These are phyloP conservation scores for Chaetomiaceae sp. DNA, from an alignment of 2,329 filamentous ascomycete species.

Conservation along the genomic window DNA sequence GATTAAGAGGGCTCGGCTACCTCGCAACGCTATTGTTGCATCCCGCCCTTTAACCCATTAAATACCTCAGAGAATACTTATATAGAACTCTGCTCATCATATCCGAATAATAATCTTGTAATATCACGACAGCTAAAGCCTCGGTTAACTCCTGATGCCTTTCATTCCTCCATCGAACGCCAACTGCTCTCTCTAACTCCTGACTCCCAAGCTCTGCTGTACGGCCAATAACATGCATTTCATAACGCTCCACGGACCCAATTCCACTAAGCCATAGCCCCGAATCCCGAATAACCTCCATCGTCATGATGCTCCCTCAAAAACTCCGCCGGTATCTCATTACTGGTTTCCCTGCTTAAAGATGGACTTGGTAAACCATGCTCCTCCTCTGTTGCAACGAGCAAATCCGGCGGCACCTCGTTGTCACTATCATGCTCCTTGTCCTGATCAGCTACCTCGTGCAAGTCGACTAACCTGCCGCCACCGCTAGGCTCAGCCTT, in stretches of 20 bases:
- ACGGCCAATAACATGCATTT: too few relatives aligned
- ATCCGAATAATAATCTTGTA: too few relatives aligned
- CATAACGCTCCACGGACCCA: not conserved
- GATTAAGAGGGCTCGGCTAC: too few relatives aligned
- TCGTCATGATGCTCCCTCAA: slow-evolving; percentile 40
- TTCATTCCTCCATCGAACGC: too few relatives aligned
- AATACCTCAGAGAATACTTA: too few relatives aligned
- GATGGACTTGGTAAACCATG: slow-evolving; percentile 4
- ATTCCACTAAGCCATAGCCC: not conserved
- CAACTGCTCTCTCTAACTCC: too few relatives aligned
- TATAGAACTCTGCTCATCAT: too few relatives aligned
- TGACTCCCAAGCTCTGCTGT: too few relatives aligned
- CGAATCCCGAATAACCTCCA: not conserved
- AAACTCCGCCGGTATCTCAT: slow-evolving; percentile 50
- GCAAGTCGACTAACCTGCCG: slow-evolving; percentile 33
- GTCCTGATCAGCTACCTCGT: slow-evolving; percentile 27
- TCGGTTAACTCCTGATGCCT: too few relatives aligned
- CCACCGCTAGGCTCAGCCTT: slow-evolving; percentile 3
- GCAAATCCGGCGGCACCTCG: slow-evolving; percentile 49
- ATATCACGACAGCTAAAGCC: too few relatives aligned
- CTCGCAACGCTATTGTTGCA: too few relatives aligned
- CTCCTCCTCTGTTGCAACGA: slow-evolving; percentile 41
- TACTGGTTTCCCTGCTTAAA: slow-evolving; percentile 30
- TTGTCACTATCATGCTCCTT: slow-evolving; percentile 34
- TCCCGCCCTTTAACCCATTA: too few relatives aligned